phyloP scores from a whole-genome alignment of 2,329 filamentous ascomycete species.

The Knufia fluminis region DNA sequence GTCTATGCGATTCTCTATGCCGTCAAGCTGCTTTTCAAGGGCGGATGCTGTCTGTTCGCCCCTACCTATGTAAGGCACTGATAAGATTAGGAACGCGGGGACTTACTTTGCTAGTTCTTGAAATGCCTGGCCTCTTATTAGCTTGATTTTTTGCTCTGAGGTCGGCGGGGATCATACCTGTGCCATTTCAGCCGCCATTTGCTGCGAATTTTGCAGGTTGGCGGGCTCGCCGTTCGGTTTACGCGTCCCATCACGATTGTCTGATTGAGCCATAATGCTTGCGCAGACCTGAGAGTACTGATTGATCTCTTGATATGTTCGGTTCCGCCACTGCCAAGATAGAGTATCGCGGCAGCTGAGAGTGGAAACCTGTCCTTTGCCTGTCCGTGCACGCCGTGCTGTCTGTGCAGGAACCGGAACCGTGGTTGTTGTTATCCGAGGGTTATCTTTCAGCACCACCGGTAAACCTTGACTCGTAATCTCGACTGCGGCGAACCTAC shows the following conservation, averaged over 20 bases:
- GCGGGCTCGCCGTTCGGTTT: background rate
- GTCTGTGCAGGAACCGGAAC: background rate
- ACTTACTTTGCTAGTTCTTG: slow-evolving; percentile 27
- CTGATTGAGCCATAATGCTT: background rate
- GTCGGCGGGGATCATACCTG: slow-evolving; percentile 14
- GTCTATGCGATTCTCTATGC: slow-evolving; percentile 48
- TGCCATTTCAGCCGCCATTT: slow-evolving; percentile 20
- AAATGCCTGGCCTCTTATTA: slow-evolving; percentile 23
- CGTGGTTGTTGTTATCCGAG: too few relatives aligned
- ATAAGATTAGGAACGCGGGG: background rate
- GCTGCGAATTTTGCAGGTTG: slow-evolving; percentile 26
- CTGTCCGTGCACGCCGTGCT: too few relatives aligned
- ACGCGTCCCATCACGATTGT: background rate
- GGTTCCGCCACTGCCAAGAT: too few relatives aligned
- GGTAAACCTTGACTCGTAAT: too few relatives aligned
- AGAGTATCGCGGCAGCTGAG: background rate
- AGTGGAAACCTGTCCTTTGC: background rate
- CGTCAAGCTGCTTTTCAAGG: slow-evolving; percentile 45
- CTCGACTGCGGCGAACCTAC: too few relatives aligned
- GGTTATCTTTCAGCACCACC: too few relatives aligned
- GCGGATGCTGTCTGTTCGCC: slow-evolving; percentile 48
- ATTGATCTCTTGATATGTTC: background rate
- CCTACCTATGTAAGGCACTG: slow-evolving; percentile 25
- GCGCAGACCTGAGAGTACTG: background rate
- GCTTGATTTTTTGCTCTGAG: background rate